Evolutionary conservation across 139 green algal species (phyloP).

Genomic region (Chlamydomonas schloesseri): DNA sequence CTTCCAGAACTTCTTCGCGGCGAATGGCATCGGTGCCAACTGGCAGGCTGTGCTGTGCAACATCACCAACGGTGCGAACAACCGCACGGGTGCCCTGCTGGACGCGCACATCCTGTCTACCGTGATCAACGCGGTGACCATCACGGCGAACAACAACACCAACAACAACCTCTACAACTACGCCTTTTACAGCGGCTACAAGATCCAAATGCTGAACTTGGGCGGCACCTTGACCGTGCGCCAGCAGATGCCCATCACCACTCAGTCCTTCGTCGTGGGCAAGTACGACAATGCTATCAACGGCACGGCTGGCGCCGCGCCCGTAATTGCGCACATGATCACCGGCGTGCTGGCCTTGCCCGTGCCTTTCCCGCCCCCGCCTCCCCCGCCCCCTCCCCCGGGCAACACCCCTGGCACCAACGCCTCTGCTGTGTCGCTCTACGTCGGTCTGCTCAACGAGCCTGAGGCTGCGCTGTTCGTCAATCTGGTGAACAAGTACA

Average conservation of each 20-base stretch:
- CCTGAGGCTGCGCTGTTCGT: too few relatives aligned
- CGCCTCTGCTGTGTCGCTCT: neutral
- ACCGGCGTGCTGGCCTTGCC: neutral
- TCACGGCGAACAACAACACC: too few relatives aligned
- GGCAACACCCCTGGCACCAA: neutral
- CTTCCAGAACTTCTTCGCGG: neutral
- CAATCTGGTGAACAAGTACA: too few relatives aligned
- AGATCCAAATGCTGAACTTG: too few relatives aligned
- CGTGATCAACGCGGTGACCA: too few relatives aligned
- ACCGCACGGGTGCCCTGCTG: neutral
- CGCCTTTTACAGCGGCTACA: neutral
- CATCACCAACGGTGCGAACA: neutral
- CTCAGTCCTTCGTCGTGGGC: neutral
- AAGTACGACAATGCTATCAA: too few relatives aligned
- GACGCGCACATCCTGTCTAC: neutral
- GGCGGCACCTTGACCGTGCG: too few relatives aligned
- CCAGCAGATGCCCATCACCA: too few relatives aligned
- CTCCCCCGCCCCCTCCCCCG: slow-evolving; percentile 7
- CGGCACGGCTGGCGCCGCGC: too few relatives aligned
- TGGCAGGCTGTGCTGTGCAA: neutral
- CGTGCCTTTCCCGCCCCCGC: neutral
- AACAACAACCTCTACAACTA: neutral
- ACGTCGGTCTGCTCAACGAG: neutral
- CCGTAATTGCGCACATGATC: slow-evolving; percentile 6
- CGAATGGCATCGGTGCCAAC: neutral